Percentiles rank a stretch among this genome's conserved stretches.
Conservation (phyloP, 306 rosid species). For the Medicago arabica region DNA sequence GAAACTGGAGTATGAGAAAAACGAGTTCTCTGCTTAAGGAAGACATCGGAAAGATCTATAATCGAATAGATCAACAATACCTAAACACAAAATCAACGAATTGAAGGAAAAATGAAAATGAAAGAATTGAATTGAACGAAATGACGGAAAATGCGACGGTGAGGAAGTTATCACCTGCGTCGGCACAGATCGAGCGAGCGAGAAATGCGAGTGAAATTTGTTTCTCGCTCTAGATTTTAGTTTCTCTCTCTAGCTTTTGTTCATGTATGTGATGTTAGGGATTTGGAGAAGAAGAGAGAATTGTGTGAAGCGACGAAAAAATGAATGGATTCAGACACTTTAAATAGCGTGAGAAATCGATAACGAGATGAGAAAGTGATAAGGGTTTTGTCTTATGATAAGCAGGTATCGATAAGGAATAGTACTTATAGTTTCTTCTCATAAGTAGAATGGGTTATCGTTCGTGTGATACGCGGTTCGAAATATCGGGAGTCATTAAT, state of each 20-base stretch:
- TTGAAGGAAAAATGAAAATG: conserved; percentile 12
- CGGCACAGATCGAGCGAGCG: conserved; percentile 79
- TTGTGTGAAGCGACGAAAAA: conserved; percentile 70
- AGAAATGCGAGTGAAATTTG: conserved; percentile 43
- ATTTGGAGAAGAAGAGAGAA: conserved; percentile 58
- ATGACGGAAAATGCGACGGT: conserved; percentile 35
- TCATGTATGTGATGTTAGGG: conserved; percentile 67
- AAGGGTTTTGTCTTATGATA: neutral
- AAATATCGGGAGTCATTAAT: conserved; percentile 37
- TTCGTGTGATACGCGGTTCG: neutral
- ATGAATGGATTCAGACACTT: conserved; percentile 72
- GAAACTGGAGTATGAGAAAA: conserved; percentile 99
- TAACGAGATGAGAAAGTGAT: conserved; percentile 39
- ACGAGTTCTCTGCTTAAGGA: conserved; percentile 99
- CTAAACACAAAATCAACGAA: conserved; percentile 49
- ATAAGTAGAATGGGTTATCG: accelerated
- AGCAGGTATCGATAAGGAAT: conserved; percentile 12
- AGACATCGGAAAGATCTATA: conserved; percentile 78
- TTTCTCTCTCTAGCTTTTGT: conserved; percentile 74
- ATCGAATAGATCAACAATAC: conserved; percentile 56
- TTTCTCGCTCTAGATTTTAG: conserved; percentile 56
- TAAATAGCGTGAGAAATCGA: conserved; percentile 79
- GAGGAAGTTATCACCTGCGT: conserved; percentile 43
- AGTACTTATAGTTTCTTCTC: neutral
- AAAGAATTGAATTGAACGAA: neutral